phyloP scores from a whole-genome alignment of 2,329 filamentous ascomycete species.

The Arthrinium phaeospermum region DNA sequence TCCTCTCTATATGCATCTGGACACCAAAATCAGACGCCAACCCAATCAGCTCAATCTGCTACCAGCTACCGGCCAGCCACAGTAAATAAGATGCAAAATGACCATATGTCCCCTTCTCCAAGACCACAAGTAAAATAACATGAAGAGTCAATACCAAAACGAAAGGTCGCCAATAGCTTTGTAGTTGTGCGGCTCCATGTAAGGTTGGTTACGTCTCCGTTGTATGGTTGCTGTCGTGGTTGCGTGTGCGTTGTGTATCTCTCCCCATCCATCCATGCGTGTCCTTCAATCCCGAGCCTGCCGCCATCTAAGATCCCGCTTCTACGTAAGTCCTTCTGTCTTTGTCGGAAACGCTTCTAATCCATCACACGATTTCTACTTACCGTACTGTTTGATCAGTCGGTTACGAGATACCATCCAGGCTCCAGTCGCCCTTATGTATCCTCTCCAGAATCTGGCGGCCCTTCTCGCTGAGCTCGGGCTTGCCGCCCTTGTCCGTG shows the following conservation, averaged over 20 bases:
- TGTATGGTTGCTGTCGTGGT: neutral
- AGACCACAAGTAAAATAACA: neutral
- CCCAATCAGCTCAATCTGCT: slow-evolving; percentile 3
- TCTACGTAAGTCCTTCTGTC: slow-evolving; percentile 12
- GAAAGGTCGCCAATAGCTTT: neutral
- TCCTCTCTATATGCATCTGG: neutral
- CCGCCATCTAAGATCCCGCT: neutral
- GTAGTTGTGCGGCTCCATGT: neutral
- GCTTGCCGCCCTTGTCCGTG: slow-evolving; percentile 60
- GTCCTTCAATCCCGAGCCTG: neutral
- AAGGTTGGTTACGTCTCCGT: neutral
- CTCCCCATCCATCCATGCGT: neutral
- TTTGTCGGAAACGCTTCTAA: neutral
- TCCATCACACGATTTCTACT: neutral
- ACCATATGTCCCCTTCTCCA: neutral
- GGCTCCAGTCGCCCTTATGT: slow-evolving; percentile 59
- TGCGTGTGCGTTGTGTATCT: slow-evolving; percentile 12
- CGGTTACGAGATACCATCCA: slow-evolving; percentile 49
- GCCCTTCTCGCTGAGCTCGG: slow-evolving; percentile 61
- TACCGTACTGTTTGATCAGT: neutral
- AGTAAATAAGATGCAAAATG: slow-evolving; percentile 18
- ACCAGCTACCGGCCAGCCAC: slow-evolving; percentile 16
- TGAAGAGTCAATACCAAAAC: neutral
- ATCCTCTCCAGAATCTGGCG: slow-evolving; percentile 55
- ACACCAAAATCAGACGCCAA: neutral